phyloP scores from a whole-genome alignment of 2,329 filamentous ascomycete species.

The Escovopsis sp. region DNA sequence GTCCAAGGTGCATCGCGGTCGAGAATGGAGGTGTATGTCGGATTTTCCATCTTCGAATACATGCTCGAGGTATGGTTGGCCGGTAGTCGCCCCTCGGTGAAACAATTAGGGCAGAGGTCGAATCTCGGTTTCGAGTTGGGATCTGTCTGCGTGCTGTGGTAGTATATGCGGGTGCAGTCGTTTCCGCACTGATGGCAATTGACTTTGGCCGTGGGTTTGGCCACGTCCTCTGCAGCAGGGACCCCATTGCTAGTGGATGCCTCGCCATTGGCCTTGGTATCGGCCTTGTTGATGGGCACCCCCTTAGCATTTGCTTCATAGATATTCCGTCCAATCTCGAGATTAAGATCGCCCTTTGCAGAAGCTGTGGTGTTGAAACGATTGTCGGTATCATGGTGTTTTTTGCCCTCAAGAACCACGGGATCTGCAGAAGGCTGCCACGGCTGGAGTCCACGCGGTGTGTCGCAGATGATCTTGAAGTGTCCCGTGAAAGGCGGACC shows the following conservation, averaged over 20 bases:
- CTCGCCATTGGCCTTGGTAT: conserved; percentile 66
- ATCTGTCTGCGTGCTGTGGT: conserved; percentile 41
- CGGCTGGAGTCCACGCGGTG: conserved; percentile 81
- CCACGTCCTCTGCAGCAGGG: conserved; percentile 43
- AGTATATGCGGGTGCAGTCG: conserved; percentile 60
- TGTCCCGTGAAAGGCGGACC: conserved; percentile 95
- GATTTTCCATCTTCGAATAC: conserved; percentile 81
- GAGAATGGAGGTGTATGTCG: conserved; percentile 60
- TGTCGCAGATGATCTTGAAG: conserved; percentile 92
- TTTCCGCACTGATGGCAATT: conserved; percentile 87
- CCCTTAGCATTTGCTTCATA: conserved; percentile 84
- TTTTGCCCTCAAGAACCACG: conserved; percentile 45
- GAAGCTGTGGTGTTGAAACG: conserved; percentile 51
- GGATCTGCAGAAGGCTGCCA: conserved; percentile 84
- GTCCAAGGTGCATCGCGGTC: conserved; percentile 84
- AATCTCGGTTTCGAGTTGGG: conserved; percentile 57
- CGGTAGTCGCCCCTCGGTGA: conserved; percentile 70
- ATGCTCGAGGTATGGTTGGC: conserved; percentile 63
- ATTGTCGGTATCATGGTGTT: conserved; percentile 53
- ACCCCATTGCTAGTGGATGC: conserved; percentile 50
- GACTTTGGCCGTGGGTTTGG: conserved; percentile 51
- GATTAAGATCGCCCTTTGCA: conserved; percentile 68
- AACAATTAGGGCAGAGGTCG: conserved; percentile 86
- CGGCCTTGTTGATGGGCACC: conserved; percentile 51
- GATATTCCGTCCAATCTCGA: conserved; percentile 89